Base-by-base conservation (phyloP, 345 rosid genomes). In the Ceriops decandra region DNA sequence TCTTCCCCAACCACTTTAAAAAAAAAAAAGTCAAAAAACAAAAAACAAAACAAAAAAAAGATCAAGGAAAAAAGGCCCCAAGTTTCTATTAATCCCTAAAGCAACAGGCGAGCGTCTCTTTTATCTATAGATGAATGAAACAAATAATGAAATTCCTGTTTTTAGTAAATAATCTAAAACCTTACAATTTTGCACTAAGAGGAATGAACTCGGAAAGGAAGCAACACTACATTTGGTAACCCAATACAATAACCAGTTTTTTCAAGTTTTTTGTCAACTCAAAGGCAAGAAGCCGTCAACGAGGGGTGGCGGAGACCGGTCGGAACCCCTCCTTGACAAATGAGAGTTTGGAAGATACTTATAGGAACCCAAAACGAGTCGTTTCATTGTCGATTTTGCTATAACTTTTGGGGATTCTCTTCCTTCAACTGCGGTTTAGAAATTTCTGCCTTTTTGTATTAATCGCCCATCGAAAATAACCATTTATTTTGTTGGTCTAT, bases 71-170 rank as follows among this genome's bases (percentile, higher is more conserved):
- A 5, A 60, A 63, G 49, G 26, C 26, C 62, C 33, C 24, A 10
- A 7, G n/a, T 16, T 20, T 16, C 26, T 24, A 13, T 9, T 46
- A 60, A 28, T 20, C 13, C 53, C 36, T 38, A n/a, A 62, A 21
- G 10, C 16, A 57, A 35, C 30, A 69, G 57, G 49, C 47, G 11
- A 21, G 17, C 59, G 21, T n/a, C 59, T 33, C 63, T 71, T 70
- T 70, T 63, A 66, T 32, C 13, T 70, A 68, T 38, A 64, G 31
- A 17, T 24, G 38, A 68, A 59, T 21, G 16, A 15, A 28, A 52
- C 17, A 54, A 38, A 57, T 6, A 62, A 6, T 11, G 36, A 33
- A 54, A 54, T 21, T 24, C 59, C 53, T 52, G 68, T 56, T 32
- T 57, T 53, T 51, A 32, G 13, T 63, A 72, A 72, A 64, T 1